Evolutionary conservation across 169 alveolate genomes (phyloP).

Genomic region (Cryptosporidium andersoni): DNA sequence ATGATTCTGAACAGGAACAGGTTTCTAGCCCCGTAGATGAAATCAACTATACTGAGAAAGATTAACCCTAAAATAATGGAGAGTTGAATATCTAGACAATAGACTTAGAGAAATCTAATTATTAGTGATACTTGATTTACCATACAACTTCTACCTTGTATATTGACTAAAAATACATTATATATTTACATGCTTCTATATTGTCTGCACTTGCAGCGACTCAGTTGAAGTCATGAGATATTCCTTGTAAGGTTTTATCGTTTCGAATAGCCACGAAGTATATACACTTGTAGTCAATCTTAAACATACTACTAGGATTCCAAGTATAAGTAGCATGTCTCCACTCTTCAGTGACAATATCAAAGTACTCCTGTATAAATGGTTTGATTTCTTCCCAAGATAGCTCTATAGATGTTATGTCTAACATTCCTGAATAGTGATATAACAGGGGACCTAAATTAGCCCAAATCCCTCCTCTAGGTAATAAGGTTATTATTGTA

Average conservation of each 20-base stretch:
- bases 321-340: constrained; percentile 88
- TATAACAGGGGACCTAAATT: constrained; percentile 97
- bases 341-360: constrained; percentile 82
- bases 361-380: constrained; percentile 83
- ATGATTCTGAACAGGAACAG: too few species aligned
- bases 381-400: constrained; percentile 91
- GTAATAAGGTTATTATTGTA: constrained; percentile 88
- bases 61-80: too few species aligned
- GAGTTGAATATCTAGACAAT: too few species aligned
- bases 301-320: constrained; percentile 87
- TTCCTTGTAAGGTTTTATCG: neutral
- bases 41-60: too few species aligned
- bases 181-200: too few species aligned
- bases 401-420: constrained; percentile 90
- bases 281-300: constrained; percentile 87
- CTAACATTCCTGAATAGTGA: constrained; percentile 93
- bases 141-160: too few species aligned
- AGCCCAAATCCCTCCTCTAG: constrained; percentile 95
- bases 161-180: too few species aligned
- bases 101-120: too few species aligned
- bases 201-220: too few species aligned
- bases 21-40: too few species aligned
- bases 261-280: constrained; percentile 88
- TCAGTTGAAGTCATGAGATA: too few species aligned
- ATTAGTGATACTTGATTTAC: too few species aligned